A percentile compares a stretch with the other conserved stretches of the same genome.
phyloP scores from a whole-genome alignment of 2,329 filamentous ascomycete species.

The Lachnellula arida region DNA sequence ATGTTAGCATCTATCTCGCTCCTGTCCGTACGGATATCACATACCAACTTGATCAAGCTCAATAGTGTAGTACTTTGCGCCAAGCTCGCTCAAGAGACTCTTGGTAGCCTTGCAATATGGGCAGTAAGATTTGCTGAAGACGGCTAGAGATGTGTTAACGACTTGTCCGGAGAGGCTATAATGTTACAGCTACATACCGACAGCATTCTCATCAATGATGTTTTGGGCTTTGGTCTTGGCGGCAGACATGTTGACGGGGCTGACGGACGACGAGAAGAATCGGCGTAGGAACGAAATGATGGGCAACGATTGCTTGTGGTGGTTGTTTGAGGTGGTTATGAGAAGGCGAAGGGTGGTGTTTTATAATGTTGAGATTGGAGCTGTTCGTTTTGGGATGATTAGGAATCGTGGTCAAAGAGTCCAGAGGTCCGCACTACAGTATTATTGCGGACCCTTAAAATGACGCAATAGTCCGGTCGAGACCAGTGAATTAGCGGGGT shows the following conservation, averaged over 20 bases:
- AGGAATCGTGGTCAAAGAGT: no score
- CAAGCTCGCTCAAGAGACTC: slow-evolving; percentile 61
- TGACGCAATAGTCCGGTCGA: no score
- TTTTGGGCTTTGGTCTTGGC: slow-evolving; percentile 77
- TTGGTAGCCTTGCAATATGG: slow-evolving; percentile 85
- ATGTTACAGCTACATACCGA: slow-evolving; percentile 53
- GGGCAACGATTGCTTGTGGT: slow-evolving; percentile 22
- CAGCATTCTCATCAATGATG: slow-evolving; percentile 84
- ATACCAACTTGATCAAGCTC: slow-evolving; percentile 83
- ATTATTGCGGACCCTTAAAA: no score
- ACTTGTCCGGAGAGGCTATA: neutral
- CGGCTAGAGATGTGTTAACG: slow-evolving; percentile 48
- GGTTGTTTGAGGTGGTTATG: neutral
- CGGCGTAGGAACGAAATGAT: slow-evolving; percentile 64
- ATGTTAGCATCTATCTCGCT: slow-evolving; percentile 5
- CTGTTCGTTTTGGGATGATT: neutral
- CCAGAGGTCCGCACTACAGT: no score
- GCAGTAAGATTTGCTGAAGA: slow-evolving; percentile 98
- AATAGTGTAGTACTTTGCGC: slow-evolving; percentile 68
- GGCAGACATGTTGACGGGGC: slow-evolving; percentile 69
- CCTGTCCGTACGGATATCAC: slow-evolving; percentile 26
- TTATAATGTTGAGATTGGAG: neutral
- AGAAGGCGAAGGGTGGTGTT: neutral
- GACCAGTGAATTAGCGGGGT: no score
- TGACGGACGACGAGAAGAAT: slow-evolving; percentile 60